Conservation (phyloP, 176 grass and related monocot species). For the Eremochloa ophiuroides region DNA sequence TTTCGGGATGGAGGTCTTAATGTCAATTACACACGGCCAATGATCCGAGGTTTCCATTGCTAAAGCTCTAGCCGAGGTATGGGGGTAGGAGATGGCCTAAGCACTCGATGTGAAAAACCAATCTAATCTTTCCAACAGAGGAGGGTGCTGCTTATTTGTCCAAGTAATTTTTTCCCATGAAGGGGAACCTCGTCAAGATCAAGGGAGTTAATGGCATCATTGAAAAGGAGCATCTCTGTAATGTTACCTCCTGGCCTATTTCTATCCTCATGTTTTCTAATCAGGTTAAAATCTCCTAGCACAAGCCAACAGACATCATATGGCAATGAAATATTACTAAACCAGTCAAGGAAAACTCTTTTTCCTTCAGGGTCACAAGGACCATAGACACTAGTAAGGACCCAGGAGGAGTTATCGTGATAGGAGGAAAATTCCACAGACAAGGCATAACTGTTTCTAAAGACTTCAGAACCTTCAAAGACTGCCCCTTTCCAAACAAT, state of each 20-base stretch:
- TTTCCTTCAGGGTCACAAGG: neutral
- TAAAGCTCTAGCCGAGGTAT: accelerated
- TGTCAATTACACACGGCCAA: too few species aligned
- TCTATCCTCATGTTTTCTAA: neutral
- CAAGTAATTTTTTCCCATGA: neutral
- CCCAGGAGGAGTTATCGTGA: accelerated
- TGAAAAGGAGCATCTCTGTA: neutral
- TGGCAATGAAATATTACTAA: neutral
- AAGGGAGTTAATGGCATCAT: neutral
- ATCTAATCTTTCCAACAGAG: too few species aligned
- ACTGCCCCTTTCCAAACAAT: too few species aligned
- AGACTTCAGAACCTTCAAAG: too few species aligned
- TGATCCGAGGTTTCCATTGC: neutral
- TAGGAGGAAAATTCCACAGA: accelerated
- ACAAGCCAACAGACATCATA: neutral
- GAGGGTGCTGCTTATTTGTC: neutral
- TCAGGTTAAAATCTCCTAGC: neutral
- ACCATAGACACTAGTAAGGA: neutral
- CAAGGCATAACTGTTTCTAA: accelerated
- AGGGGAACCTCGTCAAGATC: accelerated
- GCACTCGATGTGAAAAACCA: neutral
- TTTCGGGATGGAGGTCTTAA: too few species aligned
- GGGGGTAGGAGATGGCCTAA: accelerated
- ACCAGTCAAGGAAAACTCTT: accelerated
- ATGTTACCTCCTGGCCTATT: neutral